Conservation (phyloP, 139 green algal genomes). For the Nannochloris sp. region DNA sequence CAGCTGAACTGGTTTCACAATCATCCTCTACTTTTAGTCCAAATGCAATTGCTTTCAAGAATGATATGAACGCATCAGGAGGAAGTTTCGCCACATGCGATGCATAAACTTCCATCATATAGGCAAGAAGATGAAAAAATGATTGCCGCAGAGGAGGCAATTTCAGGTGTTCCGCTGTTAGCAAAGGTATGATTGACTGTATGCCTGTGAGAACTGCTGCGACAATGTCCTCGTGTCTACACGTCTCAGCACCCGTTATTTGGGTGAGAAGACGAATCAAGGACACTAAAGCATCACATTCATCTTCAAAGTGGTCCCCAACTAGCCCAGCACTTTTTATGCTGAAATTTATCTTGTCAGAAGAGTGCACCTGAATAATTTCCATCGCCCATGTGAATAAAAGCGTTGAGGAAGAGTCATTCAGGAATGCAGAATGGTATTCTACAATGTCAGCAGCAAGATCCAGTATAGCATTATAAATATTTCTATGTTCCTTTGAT, state of each 20-base stretch:
- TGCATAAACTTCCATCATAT: constrained; percentile 72
- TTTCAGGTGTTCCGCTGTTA: constrained; percentile 63
- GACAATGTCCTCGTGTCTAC: constrained; percentile 22
- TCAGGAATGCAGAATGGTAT: constrained; percentile 12
- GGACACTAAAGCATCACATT: constrained; percentile 50
- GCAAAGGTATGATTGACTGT: constrained; percentile 66
- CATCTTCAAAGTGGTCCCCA: constrained; percentile 25
- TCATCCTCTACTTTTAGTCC: constrained; percentile 35
- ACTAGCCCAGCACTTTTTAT: constrained; percentile 1
- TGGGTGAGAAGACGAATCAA: constrained; percentile 73
- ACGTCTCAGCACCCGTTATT: constrained; percentile 40
- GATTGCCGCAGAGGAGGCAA: constrained; percentile 67
- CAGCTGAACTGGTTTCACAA: constrained; percentile 16
- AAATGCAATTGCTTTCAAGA: constrained; percentile 54
- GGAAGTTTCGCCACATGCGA: constrained; percentile 54
- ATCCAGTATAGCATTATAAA: constrained; percentile 57
- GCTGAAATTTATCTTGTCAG: neutral
- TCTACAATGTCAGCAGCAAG: constrained; percentile 67
- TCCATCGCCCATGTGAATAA: constrained; percentile 50
- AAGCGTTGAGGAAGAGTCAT: constrained; percentile 7
- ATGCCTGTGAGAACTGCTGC: constrained; percentile 55
- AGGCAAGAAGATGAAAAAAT: constrained; percentile 69
- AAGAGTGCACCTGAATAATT: constrained; percentile 31
- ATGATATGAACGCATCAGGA: constrained; percentile 25
- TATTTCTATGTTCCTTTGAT: neutral